Percentiles rank a stretch among this genome's conserved stretches.
phyloP scores from a whole-genome alignment of 1,284 basidiomycete genomes.

The Entoloma clypeatum region DNA sequence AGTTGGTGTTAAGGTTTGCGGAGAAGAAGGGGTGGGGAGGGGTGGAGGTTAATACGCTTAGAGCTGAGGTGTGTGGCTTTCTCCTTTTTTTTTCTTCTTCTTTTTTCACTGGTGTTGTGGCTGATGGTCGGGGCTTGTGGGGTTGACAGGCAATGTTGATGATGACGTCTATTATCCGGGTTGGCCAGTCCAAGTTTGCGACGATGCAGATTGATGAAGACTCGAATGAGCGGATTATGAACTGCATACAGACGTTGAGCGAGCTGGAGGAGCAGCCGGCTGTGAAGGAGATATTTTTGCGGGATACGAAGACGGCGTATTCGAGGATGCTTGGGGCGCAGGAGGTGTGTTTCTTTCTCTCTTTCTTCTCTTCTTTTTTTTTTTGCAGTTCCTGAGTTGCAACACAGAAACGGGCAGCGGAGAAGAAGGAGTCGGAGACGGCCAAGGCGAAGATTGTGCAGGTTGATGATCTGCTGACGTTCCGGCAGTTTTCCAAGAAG shows the following conservation, averaged over 20 bases:
- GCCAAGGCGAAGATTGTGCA: slow-evolving; percentile 76
- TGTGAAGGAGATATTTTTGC: slow-evolving; percentile 85
- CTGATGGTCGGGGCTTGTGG: slow-evolving; percentile 3
- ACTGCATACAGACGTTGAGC: slow-evolving; percentile 92
- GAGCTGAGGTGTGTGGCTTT: slow-evolving; percentile 69
- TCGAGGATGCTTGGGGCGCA: slow-evolving; percentile 92
- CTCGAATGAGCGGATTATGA: slow-evolving; percentile 94
- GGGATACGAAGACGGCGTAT: slow-evolving; percentile 91
- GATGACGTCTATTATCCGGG: slow-evolving; percentile 95
- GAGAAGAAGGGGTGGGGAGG: slow-evolving; percentile 54
- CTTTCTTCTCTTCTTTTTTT: slow-evolving; percentile 1
- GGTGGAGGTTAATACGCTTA: slow-evolving; percentile 72
- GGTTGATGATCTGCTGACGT: slow-evolving; percentile 89
- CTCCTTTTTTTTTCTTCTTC: not conserved
- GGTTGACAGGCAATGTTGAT: slow-evolving; percentile 83
- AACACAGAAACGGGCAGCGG: slow-evolving; percentile 73
- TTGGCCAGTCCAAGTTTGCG: slow-evolving; percentile 95
- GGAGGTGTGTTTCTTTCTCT: slow-evolving; percentile 53
- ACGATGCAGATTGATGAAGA: slow-evolving; percentile 96
- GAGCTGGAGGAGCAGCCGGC: slow-evolving; percentile 61
- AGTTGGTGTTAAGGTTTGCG: slow-evolving; percentile 84
- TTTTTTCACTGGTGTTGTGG: not conserved
- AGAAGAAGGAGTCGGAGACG: slow-evolving; percentile 83
- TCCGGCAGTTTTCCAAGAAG: slow-evolving; percentile 96
- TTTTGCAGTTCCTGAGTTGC: not conserved